A percentile compares a stretch with the other conserved stretches of the same genome.
Conservation (phyloP, 2,329 filamentous ascomycete species). For the Cryphonectria carpinicola region DNA sequence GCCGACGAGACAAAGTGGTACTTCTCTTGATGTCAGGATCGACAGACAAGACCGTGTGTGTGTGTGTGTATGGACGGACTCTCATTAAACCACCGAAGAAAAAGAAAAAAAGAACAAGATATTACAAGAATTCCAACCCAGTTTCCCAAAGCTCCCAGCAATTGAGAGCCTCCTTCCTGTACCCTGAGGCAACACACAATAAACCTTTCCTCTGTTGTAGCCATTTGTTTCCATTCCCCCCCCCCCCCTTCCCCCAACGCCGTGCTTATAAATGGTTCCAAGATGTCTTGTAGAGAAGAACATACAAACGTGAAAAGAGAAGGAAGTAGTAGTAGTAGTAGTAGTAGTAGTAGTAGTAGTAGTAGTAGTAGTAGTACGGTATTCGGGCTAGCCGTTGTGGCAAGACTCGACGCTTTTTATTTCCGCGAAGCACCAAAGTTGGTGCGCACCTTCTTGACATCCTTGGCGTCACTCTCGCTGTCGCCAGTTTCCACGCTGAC, state of each 20-base stretch:
- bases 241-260: background rate
- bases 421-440: constrained; percentile 61
- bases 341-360: background rate
- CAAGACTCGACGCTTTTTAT: constrained; percentile 8
- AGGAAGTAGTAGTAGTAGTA: background rate
- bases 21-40: background rate
- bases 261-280: background rate
- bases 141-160: background rate
- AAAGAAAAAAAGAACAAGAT: background rate
- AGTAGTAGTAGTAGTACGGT: background rate
- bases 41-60: background rate
- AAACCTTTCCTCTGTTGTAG: background rate
- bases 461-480: constrained; percentile 61
- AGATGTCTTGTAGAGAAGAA: background rate
- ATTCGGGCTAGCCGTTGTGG: background rate
- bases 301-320: background rate
- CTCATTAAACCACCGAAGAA: background rate
- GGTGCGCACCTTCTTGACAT: constrained; percentile 60
- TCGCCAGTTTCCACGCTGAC: constrained; percentile 45
- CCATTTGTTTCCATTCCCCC: background rate
- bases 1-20: background rate
- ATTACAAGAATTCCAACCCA: background rate
- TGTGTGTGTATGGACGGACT: background rate
- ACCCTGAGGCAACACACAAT: background rate
- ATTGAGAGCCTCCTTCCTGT: background rate